Evolutionary conservation across 257 asterid species (phyloP).

Genomic region (Rauvolfia tetraphylla): DNA sequence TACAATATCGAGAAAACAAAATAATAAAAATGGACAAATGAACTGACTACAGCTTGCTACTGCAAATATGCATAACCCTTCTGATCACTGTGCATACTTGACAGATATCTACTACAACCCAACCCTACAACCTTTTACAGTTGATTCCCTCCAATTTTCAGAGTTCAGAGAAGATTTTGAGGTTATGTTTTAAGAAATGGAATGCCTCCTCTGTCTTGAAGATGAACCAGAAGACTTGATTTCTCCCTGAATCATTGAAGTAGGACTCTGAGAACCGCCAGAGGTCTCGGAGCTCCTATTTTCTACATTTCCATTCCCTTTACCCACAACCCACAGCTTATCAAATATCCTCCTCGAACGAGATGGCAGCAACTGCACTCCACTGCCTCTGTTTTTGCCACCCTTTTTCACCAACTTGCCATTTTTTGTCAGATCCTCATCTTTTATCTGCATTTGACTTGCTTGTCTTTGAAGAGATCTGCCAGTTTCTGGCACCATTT

Average conservation of each 20-base stretch:
- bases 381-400: slow-evolving; percentile 51
- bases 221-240: slow-evolving; percentile 45
- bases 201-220: slow-evolving; percentile 68
- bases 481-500: slow-evolving; percentile 31
- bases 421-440: slow-evolving; percentile 31
- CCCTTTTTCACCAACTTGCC: slow-evolving; percentile 43
- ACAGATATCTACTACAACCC: slow-evolving; percentile 7
- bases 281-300: slow-evolving; percentile 84
- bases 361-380: slow-evolving; percentile 66
- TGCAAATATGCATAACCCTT: not conserved
- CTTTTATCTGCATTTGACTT: slow-evolving; percentile 53
- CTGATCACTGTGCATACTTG: slow-evolving; percentile 16
- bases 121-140: slow-evolving; percentile 19
- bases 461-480: slow-evolving; percentile 44
- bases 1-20: not conserved
- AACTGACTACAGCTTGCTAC: slow-evolving; percentile 5
- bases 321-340: slow-evolving; percentile 68
- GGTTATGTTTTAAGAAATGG: slow-evolving; percentile 46
- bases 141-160: not conserved
- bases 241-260: slow-evolving; percentile 53
- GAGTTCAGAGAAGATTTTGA: not conserved
- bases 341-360: slow-evolving; percentile 84
- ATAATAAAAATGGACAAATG: not conserved
- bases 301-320: slow-evolving; percentile 50
- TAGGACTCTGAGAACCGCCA: slow-evolving; percentile 83